These are phyloP conservation scores for Sistotremastrum suecicum DNA, from an alignment of 768 basidiomycete species.

Conservation along the genomic window DNA sequence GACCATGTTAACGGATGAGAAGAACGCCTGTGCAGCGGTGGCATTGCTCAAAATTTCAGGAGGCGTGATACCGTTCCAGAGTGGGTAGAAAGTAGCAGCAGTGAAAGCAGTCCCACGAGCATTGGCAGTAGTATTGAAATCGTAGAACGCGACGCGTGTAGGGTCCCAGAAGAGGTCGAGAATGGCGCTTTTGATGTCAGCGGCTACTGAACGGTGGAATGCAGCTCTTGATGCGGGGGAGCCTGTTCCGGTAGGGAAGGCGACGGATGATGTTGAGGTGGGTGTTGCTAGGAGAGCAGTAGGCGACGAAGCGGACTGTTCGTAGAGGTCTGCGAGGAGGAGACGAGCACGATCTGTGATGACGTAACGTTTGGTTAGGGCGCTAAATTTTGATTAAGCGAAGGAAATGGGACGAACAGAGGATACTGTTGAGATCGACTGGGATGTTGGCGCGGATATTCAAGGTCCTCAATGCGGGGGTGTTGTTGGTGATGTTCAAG, in stretches of 20 bases:
- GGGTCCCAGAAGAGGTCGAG: slow-evolving; percentile 83
- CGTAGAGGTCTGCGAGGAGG: slow-evolving; percentile 47
- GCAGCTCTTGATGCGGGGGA: slow-evolving; percentile 11
- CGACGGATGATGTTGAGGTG: slow-evolving; percentile 9
- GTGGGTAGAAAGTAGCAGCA: slow-evolving; percentile 69
- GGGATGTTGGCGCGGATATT: slow-evolving; percentile 60
- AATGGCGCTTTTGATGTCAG: slow-evolving; percentile 48
- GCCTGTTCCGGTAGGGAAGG: slow-evolving; percentile 1
- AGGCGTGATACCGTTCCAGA: slow-evolving; percentile 81
- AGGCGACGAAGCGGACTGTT: slow-evolving; percentile 8
- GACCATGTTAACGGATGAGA: slow-evolving; percentile 63
- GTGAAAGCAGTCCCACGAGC: slow-evolving; percentile 52
- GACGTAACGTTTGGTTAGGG: neutral
- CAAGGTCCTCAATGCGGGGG: slow-evolving; percentile 48
- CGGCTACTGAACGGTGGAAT: slow-evolving; percentile 42
- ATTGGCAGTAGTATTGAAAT: slow-evolving; percentile 67
- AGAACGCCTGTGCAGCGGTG: slow-evolving; percentile 53
- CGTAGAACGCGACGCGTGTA: slow-evolving; percentile 76
- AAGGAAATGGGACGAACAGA: slow-evolving; percentile 38
- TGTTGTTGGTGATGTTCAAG: slow-evolving; percentile 25
- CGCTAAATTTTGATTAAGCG: slow-evolving; percentile 2
- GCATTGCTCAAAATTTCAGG: slow-evolving; percentile 43
- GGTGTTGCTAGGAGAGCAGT: slow-evolving; percentile 12
- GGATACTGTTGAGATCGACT: slow-evolving; percentile 71
- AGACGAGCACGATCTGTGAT: slow-evolving; percentile 45